phyloP scores from a whole-genome alignment of 805 yeast genomes.

The Zygosaccharomyces lentus region DNA sequence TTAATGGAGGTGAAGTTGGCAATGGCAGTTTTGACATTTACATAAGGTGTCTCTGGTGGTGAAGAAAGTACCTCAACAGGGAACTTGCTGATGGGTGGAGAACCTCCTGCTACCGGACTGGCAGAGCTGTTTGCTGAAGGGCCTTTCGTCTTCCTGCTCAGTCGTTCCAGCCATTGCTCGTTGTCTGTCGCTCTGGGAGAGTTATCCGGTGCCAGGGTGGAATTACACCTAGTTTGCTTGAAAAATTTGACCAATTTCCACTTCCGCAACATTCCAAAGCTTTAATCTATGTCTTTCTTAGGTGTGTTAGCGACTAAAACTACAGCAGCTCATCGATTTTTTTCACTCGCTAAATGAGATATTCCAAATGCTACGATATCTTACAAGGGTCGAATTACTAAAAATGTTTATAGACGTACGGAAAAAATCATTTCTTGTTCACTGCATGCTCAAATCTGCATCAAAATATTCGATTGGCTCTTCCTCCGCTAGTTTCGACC shows the following conservation, averaged over 20 bases:
- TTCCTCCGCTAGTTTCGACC: conserved; percentile 11
- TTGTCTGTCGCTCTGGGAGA: conserved; percentile 42
- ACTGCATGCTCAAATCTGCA: conserved; percentile 7
- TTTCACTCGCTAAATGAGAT: not conserved
- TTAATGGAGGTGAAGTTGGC: conserved; percentile 28
- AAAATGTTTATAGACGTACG: not conserved
- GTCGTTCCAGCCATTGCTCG: conserved; percentile 39
- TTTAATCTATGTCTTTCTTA: not conserved
- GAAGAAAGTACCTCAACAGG: conserved; percentile 16
- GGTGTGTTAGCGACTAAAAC: not conserved
- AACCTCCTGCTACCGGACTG: not conserved
- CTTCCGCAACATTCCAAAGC: not conserved
- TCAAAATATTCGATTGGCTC: not conserved
- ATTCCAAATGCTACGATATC: not conserved
- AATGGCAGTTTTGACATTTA: conserved; percentile 23
- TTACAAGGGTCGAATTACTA: not conserved
- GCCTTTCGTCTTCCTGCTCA: conserved; percentile 11
- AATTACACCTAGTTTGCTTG: conserved; percentile 5
- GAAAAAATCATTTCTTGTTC: not conserved
- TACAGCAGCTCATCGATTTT: not conserved
- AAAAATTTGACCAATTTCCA: not conserved
- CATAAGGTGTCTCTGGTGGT: conserved; percentile 24
- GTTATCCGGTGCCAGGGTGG: conserved; percentile 32
- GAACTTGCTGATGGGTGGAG: conserved; percentile 4
- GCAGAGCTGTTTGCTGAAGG: not conserved